phyloP scores from a whole-genome alignment of 2,329 filamentous ascomycete species.

The Diaporthe sp. region DNA sequence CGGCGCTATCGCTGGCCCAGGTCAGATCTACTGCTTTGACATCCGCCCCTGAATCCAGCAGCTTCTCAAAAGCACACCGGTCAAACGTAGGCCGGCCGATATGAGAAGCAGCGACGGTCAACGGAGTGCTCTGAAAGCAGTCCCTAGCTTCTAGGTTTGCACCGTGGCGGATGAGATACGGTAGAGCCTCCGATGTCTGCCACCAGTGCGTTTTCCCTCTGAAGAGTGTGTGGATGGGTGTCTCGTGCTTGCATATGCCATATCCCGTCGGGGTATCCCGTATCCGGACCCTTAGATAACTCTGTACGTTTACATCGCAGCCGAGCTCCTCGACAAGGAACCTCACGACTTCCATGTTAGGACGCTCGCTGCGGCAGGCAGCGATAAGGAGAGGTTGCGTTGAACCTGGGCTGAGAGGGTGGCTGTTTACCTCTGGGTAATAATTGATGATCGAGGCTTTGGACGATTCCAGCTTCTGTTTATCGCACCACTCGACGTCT shows the following conservation, averaged over 20 bases:
- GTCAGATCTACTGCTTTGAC: background rate
- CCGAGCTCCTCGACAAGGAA: constrained; percentile 7
- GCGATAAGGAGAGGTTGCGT: background rate
- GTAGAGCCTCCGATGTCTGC: background rate
- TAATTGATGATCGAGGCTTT: background rate
- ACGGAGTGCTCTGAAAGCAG: background rate
- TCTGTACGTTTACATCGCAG: background rate
- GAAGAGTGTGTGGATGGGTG: background rate
- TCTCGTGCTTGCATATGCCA: background rate
- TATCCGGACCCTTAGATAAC: background rate
- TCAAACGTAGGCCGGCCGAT: background rate
- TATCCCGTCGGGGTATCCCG: background rate
- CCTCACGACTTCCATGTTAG: background rate
- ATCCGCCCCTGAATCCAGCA: background rate
- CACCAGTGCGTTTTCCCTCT: background rate
- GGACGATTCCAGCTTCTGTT: background rate
- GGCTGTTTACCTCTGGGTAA: background rate
- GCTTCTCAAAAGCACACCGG: background rate
- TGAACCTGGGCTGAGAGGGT: background rate
- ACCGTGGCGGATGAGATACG: constrained; percentile 1
- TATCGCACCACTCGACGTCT: background rate
- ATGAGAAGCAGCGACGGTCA: background rate
- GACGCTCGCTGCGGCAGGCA: constrained; percentile 7
- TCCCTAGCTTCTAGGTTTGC: background rate
- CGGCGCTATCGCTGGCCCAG: background rate